phyloP scores from a whole-genome alignment of 2,329 filamentous ascomycete genomes.

The Neocatenulostroma microsporum region DNA sequence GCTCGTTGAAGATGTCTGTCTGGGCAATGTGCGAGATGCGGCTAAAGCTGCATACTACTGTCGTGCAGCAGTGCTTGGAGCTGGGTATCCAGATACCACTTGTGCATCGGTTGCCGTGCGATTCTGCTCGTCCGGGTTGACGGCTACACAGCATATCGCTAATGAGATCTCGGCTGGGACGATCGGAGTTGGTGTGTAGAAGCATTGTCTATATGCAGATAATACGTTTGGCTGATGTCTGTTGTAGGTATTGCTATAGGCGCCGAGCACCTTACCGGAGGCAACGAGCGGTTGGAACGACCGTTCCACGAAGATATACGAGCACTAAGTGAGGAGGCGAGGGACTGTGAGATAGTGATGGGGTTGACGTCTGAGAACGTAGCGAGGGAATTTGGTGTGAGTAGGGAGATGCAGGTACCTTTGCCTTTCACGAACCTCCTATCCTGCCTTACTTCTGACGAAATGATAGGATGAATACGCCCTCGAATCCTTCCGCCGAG shows the following conservation, averaged over 20 bases:
- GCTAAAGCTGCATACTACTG: slow-evolving; percentile 77
- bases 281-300: too few species aligned
- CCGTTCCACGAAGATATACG: slow-evolving; percentile 64
- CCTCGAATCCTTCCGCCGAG: slow-evolving; percentile 76
- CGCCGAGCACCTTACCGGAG: slow-evolving; percentile 90
- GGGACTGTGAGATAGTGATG: too few species aligned
- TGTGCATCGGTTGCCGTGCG: slow-evolving; percentile 74
- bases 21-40: slow-evolving; percentile 83
- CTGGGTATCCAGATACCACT: slow-evolving; percentile 83
- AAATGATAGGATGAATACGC: slow-evolving; percentile 86
- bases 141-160: slow-evolving; percentile 67
- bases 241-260: slow-evolving; percentile 81
- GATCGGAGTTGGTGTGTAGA: slow-evolving; percentile 57
- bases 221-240: too few species aligned
- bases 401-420: too few species aligned
- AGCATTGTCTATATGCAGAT: too few species aligned
- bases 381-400: too few species aligned
- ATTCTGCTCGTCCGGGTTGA: slow-evolving; percentile 74
- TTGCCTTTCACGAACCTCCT: too few species aligned
- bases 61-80: slow-evolving; percentile 76
- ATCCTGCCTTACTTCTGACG: too few species aligned
- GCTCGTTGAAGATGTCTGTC: slow-evolving; percentile 60
- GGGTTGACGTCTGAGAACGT: too few species aligned
- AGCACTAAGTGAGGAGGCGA: slow-evolving; percentile 60
- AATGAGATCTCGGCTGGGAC: slow-evolving; percentile 66